Evolutionary conservation across 2,329 filamentous ascomycete species (phyloP).

Genomic region (Beauveria asiatica): DNA sequence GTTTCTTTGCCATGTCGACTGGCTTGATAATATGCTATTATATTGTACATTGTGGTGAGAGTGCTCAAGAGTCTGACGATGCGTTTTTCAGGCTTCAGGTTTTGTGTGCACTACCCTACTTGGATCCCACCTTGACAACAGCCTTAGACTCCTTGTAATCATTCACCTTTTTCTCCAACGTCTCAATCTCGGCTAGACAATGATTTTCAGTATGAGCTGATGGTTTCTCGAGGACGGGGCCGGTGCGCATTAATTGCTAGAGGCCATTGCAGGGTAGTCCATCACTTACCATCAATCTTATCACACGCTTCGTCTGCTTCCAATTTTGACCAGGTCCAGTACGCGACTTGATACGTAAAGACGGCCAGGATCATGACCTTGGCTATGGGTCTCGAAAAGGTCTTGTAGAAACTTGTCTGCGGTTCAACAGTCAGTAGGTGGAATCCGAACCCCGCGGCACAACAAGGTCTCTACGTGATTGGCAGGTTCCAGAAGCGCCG

Average conservation of each 20-base stretch:
- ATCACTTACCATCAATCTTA: constrained; percentile 45
- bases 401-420: constrained; percentile 63
- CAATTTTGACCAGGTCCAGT: constrained; percentile 66
- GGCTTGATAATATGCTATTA: not conserved
- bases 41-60: not conserved
- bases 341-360: constrained; percentile 69
- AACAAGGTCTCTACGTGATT: not conserved
- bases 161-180: constrained; percentile 8
- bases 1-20: not conserved
- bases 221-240: not conserved
- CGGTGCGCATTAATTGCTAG: not conserved
- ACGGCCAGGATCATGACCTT: constrained; percentile 69
- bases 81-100: not conserved
- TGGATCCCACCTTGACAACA: not conserved
- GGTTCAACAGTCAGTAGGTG: not conserved
- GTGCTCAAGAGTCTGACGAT: not conserved
- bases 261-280: not conserved
- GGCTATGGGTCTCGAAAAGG: constrained; percentile 62
- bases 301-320: constrained; percentile 61
- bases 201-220: not conserved
- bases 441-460: not conserved
- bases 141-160: constrained; percentile 9
- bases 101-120: not conserved
- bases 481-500: not conserved
- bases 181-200: constrained; percentile 1